Conservation (phyloP, 2,329 filamentous ascomycete genomes). For the Hymenotorrendiella dingleyae region DNA sequence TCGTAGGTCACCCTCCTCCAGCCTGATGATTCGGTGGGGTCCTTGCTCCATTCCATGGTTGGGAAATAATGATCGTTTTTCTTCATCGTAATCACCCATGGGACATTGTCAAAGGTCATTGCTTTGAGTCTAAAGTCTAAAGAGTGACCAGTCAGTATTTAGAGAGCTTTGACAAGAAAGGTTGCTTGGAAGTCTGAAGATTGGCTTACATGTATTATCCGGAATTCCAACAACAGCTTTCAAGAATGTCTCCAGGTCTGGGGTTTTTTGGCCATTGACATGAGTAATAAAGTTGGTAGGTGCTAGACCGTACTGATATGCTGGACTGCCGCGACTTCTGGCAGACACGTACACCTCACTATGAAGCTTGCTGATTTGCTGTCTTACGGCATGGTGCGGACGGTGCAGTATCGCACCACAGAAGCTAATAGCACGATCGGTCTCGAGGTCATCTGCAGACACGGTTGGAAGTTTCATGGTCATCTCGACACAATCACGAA, state of each 20-base stretch:
- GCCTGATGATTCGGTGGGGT: slow-evolving; percentile 50
- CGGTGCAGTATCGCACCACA: slow-evolving; percentile 90
- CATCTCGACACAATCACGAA: slow-evolving; percentile 78
- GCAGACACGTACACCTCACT: slow-evolving; percentile 95
- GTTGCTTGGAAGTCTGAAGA: neutral
- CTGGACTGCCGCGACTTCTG: slow-evolving; percentile 72
- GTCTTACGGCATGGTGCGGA: slow-evolving; percentile 91
- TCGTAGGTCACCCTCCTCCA: slow-evolving; percentile 61
- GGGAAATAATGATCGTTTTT: slow-evolving; percentile 97
- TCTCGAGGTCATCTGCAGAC: slow-evolving; percentile 84
- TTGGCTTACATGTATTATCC: slow-evolving; percentile 76
- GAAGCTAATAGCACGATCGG: slow-evolving; percentile 85
- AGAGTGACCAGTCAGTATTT: slow-evolving; percentile 10
- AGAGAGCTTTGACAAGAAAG: slow-evolving; percentile 10
- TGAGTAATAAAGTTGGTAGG: slow-evolving; percentile 97
- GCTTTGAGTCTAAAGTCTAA: slow-evolving; percentile 88
- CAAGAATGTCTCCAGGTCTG: slow-evolving; percentile 75
- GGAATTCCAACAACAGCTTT: slow-evolving; percentile 78
- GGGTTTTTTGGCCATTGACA: slow-evolving; percentile 83
- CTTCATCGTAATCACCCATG: slow-evolving; percentile 99
- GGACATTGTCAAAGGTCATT: slow-evolving; percentile 97
- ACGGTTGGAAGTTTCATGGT: slow-evolving; percentile 76
- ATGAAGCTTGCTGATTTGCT: slow-evolving; percentile 95
- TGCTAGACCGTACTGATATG: slow-evolving; percentile 85
- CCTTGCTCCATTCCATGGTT: slow-evolving; percentile 64